Conservation (phyloP, 1,139 yeast species). For the Petasospora rhodanensis region DNA sequence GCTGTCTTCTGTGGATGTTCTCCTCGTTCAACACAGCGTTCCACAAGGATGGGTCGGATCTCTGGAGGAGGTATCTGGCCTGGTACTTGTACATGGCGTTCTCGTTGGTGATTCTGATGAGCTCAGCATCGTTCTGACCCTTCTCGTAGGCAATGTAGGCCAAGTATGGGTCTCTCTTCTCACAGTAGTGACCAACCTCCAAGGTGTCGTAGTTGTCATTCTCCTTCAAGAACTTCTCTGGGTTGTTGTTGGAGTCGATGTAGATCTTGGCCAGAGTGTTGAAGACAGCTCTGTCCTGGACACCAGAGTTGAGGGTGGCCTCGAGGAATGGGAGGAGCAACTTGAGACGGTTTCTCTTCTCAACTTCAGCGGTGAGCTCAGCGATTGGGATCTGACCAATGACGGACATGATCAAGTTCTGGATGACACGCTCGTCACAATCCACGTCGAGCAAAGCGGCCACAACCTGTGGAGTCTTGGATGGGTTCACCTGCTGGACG, state of each 20-base stretch:
- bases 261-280: slow-evolving; percentile 96
- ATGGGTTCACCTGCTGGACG: slow-evolving; percentile 95
- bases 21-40: slow-evolving; percentile 67
- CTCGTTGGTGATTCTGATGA: slow-evolving; percentile 88
- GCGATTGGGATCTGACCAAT: slow-evolving; percentile 92
- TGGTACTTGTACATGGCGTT: slow-evolving; percentile 98
- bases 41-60: slow-evolving; percentile 86
- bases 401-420: slow-evolving; percentile 76
- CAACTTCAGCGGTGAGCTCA: slow-evolving; percentile 89
- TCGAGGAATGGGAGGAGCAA: slow-evolving; percentile 89
- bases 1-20: slow-evolving; percentile 81
- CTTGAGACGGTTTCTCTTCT: slow-evolving; percentile 91
- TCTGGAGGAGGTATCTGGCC: slow-evolving; percentile 85
- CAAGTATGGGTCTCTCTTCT: slow-evolving; percentile 96
- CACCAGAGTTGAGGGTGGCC: slow-evolving; percentile 81
- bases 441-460: slow-evolving; percentile 97
- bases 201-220: slow-evolving; percentile 85
- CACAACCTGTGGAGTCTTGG: slow-evolving; percentile 92
- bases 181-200: slow-evolving; percentile 97
- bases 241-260: slow-evolving; percentile 95
- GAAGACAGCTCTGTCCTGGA: slow-evolving; percentile 86
- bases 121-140: slow-evolving; percentile 87
- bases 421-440: slow-evolving; percentile 88
- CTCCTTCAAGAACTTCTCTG: slow-evolving; percentile 93
- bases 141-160: slow-evolving; percentile 97